A percentile compares a stretch with the other conserved stretches of the same genome.
phyloP scores from a whole-genome alignment of 805 yeast species.

The Pichia nakasei region DNA sequence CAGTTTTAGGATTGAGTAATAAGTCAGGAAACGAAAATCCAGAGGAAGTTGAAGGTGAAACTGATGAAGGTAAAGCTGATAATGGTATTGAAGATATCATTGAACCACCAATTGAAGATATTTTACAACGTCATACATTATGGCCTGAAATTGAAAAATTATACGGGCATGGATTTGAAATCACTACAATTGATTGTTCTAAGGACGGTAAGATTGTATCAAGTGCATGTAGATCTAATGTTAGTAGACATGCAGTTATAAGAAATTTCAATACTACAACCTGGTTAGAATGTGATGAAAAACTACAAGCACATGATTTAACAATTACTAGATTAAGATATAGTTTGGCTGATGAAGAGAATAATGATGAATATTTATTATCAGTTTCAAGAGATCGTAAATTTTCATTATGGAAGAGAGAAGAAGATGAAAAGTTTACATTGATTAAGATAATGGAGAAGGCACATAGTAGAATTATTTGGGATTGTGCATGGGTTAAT shows the following conservation, averaged over 20 bases:
- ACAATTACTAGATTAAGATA: constrained; percentile 81
- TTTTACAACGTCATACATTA: constrained; percentile 79
- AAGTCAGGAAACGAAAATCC: constrained; percentile 56
- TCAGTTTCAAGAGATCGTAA: constrained; percentile 76
- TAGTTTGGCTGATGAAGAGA: constrained; percentile 47
- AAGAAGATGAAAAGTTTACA: constrained; percentile 17
- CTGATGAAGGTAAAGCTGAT: constrained; percentile 32
- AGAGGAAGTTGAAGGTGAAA: constrained; percentile 20
- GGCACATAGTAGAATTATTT: constrained; percentile 86
- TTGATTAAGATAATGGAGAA: constrained; percentile 35
- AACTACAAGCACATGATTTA: constrained; percentile 63
- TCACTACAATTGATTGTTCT: constrained; percentile 67
- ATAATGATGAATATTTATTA: constrained; percentile 47
- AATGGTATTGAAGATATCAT: constrained; percentile 25
- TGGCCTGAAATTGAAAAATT: constrained; percentile 94
- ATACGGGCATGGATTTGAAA: constrained; percentile 97
- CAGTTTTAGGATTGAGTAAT: constrained; percentile 88
- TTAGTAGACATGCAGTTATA: constrained; percentile 75
- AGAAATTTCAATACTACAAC: constrained; percentile 57
- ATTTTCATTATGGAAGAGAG: constrained; percentile 62
- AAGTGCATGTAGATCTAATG: constrained; percentile 86
- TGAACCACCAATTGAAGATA: constrained; percentile 81
- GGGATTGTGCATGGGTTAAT: constrained; percentile 92
- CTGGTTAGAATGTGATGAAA: constrained; percentile 53
- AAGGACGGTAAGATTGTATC: constrained; percentile 60